Evolutionary conservation across 148 eudicot genomes (phyloP), one percentile per base, ranked within the genome.

Genomic region (Oxyria digyna): DNA sequence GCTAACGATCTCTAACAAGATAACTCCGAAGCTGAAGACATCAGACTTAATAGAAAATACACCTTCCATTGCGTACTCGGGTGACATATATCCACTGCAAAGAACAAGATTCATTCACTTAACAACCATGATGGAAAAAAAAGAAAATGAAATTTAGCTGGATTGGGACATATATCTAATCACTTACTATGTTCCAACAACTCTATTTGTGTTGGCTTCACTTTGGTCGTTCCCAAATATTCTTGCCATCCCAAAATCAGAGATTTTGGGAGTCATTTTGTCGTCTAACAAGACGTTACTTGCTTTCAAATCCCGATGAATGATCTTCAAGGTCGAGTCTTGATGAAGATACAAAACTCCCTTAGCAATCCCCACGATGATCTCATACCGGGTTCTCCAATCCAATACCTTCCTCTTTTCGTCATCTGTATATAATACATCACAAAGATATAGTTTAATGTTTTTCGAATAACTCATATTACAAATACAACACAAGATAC

Each of bases 51-150:
- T 67, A 0, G 84, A 83, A 29, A 76, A 80, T 15, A 72, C 54
- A 14, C 87, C 87, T 0, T 74, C 77, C 77, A 81, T 67, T 10
- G 79, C 82, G 68, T 80, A 83, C 50, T 81, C 84, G 0, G 80
- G 87, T 13, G 74, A 70, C 72, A 86, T 83, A 41, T 86, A 86
- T 10, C 90, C 90, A 37, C 87, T 86, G 68, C 17, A 6, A 35
- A 35, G 3, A 35, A 35, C 38, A 6, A n/a, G 38, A 35, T 2
- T 35, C 38, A 35, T 2, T 35, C 4, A 35, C 6, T 35, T 35
- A 2, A 35, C 38, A 35, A 35, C n/a, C n/a, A 6, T 35, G 38
- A 2, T 35, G 6, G 38, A 35, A n/a, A n/a, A n/a, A n/a, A n/a
- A n/a, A n/a, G n/a, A n/a, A n/a, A n/a, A n/a, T n/a, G n/a, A n/a